These are phyloP conservation scores for Cantharellus cinnabarinus DNA, from an alignment of 768 basidiomycete genomes.

Conservation along the genomic window DNA sequence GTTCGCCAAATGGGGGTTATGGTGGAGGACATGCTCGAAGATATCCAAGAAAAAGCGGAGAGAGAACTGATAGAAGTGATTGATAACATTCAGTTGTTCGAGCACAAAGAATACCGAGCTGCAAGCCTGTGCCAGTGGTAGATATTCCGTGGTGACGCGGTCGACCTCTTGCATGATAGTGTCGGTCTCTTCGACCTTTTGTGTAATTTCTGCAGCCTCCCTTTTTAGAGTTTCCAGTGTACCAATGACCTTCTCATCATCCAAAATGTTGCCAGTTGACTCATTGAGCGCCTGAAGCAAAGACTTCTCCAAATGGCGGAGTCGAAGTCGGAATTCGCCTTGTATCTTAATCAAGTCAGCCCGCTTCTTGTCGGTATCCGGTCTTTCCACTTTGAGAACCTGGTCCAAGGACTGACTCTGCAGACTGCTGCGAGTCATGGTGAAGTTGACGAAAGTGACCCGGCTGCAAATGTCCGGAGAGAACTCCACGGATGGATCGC, in stretches of 20 bases:
- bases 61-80: conserved; percentile 98
- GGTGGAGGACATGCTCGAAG: conserved; percentile 83
- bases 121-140: conserved; percentile 87
- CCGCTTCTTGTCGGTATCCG: conserved; percentile 86
- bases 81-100: conserved; percentile 81
- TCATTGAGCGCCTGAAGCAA: conserved; percentile 91
- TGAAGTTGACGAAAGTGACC: conserved; percentile 89
- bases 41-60: conserved; percentile 95
- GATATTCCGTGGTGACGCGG: conserved; percentile 82
- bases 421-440: conserved; percentile 95
- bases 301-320: conserved; percentile 81
- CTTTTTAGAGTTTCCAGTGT: conserved; percentile 89
- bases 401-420: conserved; percentile 97
- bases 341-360: conserved; percentile 96
- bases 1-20: conserved; percentile 74
- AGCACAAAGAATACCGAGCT: conserved; percentile 93
- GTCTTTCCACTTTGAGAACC: conserved; percentile 89
- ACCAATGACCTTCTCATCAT: conserved; percentile 95
- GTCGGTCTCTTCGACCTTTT: conserved; percentile 92
- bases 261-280: conserved; percentile 88
- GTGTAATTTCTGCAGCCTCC: conserved; percentile 89
- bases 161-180: conserved; percentile 92
- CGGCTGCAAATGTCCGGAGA: conserved; percentile 97
- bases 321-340: conserved; percentile 86
- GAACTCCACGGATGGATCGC: conserved; percentile 94